Evolutionary conservation across 495 filamentous ascomycete species (phyloP).

Genomic region (Penicillium turbatum): DNA sequence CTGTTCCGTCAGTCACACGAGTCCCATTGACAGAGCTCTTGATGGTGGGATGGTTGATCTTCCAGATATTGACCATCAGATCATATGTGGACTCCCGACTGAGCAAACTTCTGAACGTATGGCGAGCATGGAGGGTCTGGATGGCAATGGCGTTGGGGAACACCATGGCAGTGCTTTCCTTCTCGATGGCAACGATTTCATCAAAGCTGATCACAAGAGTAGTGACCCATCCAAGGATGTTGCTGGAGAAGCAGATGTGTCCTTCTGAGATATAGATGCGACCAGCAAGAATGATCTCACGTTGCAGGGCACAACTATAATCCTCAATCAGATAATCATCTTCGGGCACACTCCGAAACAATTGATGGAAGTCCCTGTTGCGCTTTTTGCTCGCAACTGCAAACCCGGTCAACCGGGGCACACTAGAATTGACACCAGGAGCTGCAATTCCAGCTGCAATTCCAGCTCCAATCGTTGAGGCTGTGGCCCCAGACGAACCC

Average conservation of each 20-base stretch:
- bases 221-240: constrained; percentile 97
- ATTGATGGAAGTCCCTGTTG: constrained; percentile 88
- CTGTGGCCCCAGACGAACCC: constrained; percentile 81
- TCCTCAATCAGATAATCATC: constrained; percentile 98
- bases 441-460: constrained; percentile 62
- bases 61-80: constrained; percentile 96
- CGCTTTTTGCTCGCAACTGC: constrained; percentile 94
- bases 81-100: constrained; percentile 96
- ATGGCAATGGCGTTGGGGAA: constrained; percentile 98
- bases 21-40: constrained; percentile 87
- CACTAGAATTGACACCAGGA: constrained; percentile 51
- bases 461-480: constrained; percentile 63
- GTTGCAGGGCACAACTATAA: constrained; percentile 93
- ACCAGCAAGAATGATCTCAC: constrained; percentile 92
- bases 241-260: constrained; percentile 97
- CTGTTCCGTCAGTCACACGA: constrained; percentile 69
- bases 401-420: constrained; percentile 84
- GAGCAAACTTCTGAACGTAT: constrained; percentile 92
- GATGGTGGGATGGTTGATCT: constrained; percentile 85
- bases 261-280: constrained; percentile 95
- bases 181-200: constrained; percentile 93
- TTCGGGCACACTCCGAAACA: constrained; percentile 95
- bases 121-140: constrained; percentile 88
- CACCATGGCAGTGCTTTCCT: constrained; percentile 90
- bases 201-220: constrained; percentile 97